Evolutionary conservation across 441 rosid species (phyloP).

Genomic region (Mallotus repandus): DNA sequence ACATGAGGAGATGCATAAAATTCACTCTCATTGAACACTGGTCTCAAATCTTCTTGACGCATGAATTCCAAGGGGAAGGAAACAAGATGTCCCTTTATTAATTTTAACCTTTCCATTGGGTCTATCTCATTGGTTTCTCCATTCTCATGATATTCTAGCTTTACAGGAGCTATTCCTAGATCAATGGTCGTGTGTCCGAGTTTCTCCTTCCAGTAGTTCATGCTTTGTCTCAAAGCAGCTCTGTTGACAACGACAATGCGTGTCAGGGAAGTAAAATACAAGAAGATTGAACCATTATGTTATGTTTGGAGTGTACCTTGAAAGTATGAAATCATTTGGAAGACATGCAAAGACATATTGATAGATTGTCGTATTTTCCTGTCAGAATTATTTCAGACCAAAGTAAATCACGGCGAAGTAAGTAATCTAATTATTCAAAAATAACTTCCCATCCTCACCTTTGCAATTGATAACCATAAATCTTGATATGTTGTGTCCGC

Average conservation of each 20-base stretch:
- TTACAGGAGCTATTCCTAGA: constrained; percentile 80
- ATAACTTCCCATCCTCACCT: constrained; percentile 47
- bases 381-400: constrained; percentile 19
- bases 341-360: constrained; percentile 90
- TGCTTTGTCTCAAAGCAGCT: constrained; percentile 67
- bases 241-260: constrained; percentile 30
- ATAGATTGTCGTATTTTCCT: constrained; percentile 80
- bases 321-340: constrained; percentile 81
- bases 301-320: constrained; percentile 46
- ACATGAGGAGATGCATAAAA: constrained; percentile 95
- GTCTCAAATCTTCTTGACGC: constrained; percentile 92
- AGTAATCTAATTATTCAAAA: neutral
- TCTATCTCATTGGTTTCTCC: constrained; percentile 55
- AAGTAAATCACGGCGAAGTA: neutral
- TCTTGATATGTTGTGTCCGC: constrained; percentile 80
- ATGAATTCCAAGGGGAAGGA: constrained; percentile 90
- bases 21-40: constrained; percentile 90
- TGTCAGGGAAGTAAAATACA: no score
- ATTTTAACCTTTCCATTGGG: constrained; percentile 62
- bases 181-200: constrained; percentile 94
- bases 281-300: neutral
- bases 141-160: constrained; percentile 56
- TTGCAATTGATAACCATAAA: constrained; percentile 82
- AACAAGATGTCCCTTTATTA: constrained; percentile 79
- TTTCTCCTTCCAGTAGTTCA: constrained; percentile 71